These are phyloP conservation scores for Aspergillus fumigatiaffinis DNA, from an alignment of 2,329 filamentous ascomycete genomes.

Conservation along the genomic window DNA sequence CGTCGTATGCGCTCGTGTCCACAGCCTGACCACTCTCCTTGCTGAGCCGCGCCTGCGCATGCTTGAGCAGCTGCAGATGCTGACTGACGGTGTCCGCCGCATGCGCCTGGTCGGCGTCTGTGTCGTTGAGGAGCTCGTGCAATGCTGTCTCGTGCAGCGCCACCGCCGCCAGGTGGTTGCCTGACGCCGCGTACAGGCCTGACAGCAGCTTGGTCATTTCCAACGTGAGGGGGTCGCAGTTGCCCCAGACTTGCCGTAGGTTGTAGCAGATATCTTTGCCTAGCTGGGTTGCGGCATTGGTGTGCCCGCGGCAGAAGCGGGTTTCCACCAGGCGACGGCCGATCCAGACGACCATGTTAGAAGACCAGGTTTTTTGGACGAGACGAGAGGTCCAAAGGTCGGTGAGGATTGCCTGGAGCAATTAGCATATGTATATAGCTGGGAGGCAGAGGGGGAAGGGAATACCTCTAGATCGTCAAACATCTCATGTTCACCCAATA, in stretches of 20 bases:
- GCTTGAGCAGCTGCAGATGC: conserved; percentile 29
- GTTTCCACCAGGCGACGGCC: conserved; percentile 52
- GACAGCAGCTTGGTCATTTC: conserved; percentile 50
- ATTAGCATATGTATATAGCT: not conserved
- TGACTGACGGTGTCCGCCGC: conserved; percentile 24
- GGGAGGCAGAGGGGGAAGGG: not conserved
- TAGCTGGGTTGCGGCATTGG: conserved; percentile 43
- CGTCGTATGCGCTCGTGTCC: conserved; percentile 20
- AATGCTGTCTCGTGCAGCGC: conserved; percentile 29
- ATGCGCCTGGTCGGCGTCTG: conserved; percentile 16
- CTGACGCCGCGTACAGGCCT: conserved; percentile 44
- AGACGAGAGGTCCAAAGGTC: conserved; percentile 47
- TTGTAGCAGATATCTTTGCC: conserved; percentile 56
- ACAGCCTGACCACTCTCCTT: conserved; percentile 12
- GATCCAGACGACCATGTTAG: conserved; percentile 47
- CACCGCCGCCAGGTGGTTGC: conserved; percentile 27
- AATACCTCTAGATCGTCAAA: conserved; percentile 35
- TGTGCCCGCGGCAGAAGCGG: conserved; percentile 47
- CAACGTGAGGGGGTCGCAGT: conserved; percentile 45
- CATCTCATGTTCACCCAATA: conserved; percentile 36
- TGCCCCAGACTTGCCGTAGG: conserved; percentile 51
- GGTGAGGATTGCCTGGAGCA: conserved; percentile 33
- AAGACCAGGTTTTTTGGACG: conserved; percentile 44
- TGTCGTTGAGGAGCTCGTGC: conserved; percentile 26
- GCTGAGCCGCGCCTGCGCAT: conserved; percentile 24